Conservation (phyloP, 1,284 basidiomycete genomes). For the Irpex rosettiformis region DNA sequence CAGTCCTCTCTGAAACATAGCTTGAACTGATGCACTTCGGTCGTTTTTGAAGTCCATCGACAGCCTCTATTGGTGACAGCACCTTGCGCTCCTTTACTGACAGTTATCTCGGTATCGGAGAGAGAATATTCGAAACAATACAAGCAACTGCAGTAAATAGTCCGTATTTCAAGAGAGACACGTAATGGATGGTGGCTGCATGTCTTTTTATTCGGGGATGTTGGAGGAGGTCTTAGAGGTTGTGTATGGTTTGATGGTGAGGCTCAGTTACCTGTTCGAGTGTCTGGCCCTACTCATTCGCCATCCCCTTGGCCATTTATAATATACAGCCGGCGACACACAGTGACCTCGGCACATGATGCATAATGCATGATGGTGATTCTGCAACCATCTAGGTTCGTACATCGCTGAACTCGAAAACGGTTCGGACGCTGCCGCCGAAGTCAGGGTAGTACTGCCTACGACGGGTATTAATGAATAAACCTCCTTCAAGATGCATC, state of each 20-base stretch:
- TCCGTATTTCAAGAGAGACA: slow-evolving; percentile 65
- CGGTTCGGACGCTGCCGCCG: no score
- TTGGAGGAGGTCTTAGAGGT: background rate
- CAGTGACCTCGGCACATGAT: no score
- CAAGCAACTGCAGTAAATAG: slow-evolving; percentile 82
- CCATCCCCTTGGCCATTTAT: no score
- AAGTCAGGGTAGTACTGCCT: no score
- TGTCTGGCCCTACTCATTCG: background rate
- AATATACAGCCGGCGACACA: no score
- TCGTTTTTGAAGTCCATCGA: slow-evolving; percentile 53
- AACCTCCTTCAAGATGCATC: no score
- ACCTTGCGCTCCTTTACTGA: slow-evolving; percentile 76
- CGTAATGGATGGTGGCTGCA: background rate
- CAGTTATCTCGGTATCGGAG: slow-evolving; percentile 83
- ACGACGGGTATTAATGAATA: no score
- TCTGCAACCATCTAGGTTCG: no score
- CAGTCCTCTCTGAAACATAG: background rate
- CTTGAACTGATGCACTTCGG: background rate
- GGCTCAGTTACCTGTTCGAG: background rate
- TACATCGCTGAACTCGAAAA: no score
- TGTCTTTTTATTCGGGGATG: background rate
- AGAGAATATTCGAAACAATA: slow-evolving; percentile 83
- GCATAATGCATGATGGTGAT: no score
- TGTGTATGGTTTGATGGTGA: background rate
- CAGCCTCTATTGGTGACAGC: slow-evolving; percentile 67